Evolutionary conservation across 352 stramenopile genomes (phyloP), one percentile per base, ranked within the genome.

Genomic region (Phytophthora constricta): DNA sequence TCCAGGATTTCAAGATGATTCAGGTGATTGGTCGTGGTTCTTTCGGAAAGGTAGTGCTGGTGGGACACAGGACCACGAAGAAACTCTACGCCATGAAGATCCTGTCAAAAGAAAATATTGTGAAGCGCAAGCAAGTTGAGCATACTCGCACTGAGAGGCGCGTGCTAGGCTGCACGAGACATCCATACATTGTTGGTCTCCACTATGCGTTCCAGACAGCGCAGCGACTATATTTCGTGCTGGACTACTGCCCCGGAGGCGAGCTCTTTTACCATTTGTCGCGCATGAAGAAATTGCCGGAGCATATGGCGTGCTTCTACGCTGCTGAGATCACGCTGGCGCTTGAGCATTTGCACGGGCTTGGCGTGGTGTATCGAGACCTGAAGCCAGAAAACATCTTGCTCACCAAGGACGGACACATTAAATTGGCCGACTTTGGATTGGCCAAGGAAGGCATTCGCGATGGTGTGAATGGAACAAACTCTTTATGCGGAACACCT

Each of bases 211-310:
- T 97, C 53, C 88, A 97, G 64, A 95, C 96, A 0, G 87, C 86
- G 39, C 82, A 98, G 67, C 77, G 84, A 52, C 78, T 99, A 1
- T 99, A 98, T 60, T 99, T 99, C 71, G 97, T 99, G 20, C 76
- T 99, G 17, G 89, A 97, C 37, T 97, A 96, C 50, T 96, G 88
- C 48, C 86, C 90, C 5, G 90, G 91, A 20, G 91, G 91, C 16
- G 90, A 97, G 58, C 48, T 97, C 9, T 97, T 95, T 62, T 94
- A 95, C 52, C 89, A 97, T 61, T 79, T 97, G 5, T 90, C 81
- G 25, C 78, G 84, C 16, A 92, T 94, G 83, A 94, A 96, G 62
- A 92, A 92, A 52, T 65, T 97, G n/a, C 82, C 85, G 16, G 88
- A 96, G 58, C 73, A 92, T 59, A 93, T 95, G 76, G 91, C 91